Evolutionary conservation across 768 basidiomycete species (phyloP).

Genomic region (Lactarius sp.): DNA sequence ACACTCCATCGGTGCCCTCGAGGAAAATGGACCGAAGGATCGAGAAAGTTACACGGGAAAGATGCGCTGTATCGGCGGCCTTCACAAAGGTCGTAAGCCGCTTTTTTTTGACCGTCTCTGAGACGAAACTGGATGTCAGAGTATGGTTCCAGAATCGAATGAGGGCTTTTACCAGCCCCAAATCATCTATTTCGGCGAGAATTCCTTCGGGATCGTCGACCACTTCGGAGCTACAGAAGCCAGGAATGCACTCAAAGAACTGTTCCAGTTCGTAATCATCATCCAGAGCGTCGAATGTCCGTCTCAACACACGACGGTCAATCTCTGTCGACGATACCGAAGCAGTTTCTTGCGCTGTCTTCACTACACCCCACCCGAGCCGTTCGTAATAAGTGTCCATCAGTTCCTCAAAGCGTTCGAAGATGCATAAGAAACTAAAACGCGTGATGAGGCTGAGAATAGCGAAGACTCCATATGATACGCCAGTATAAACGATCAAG

Average conservation of each 20-base stretch:
- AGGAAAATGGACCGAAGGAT: no score
- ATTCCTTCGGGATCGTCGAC: background rate
- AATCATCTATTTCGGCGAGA: no score
- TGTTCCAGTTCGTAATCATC: constrained; percentile 13
- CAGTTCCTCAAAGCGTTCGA: background rate
- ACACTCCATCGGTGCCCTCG: no score
- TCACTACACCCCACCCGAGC: no score
- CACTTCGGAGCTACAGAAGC: background rate
- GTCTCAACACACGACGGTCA: background rate
- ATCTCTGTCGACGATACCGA: background rate
- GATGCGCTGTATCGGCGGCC: background rate
- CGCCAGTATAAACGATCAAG: background rate
- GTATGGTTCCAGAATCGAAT: background rate
- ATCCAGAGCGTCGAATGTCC: constrained; percentile 5
- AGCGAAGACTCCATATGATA: background rate
- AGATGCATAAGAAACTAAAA: no score
- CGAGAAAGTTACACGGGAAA: background rate
- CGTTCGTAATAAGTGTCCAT: background rate
- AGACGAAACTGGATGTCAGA: constrained; percentile 1
- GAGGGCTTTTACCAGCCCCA: no score
- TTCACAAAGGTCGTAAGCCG: constrained; percentile 12
- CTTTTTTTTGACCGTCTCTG: background rate
- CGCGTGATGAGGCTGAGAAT: background rate
- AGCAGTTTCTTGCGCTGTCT: background rate
- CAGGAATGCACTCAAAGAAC: constrained; percentile 13